phyloP scores from a whole-genome alignment of 345 rosid genomes.

The Syzygium grande region DNA sequence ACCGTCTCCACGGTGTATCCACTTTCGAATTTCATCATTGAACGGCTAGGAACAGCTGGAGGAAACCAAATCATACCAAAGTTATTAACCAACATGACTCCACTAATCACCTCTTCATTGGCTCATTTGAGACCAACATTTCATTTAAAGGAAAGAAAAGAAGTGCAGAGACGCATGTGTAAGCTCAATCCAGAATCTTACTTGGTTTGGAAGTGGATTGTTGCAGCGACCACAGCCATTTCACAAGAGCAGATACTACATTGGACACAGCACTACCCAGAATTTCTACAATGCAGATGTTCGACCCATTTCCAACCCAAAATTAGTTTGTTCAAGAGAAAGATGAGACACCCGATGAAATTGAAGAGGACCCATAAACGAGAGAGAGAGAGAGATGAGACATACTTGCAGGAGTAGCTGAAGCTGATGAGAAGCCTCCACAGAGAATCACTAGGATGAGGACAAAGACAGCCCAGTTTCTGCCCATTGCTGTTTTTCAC shows the following conservation, averaged over 20 bases:
- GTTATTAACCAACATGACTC: background rate
- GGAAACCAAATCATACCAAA: background rate
- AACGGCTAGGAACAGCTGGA: slow-evolving; percentile 71
- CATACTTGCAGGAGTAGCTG: slow-evolving; percentile 78
- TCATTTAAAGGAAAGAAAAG: background rate
- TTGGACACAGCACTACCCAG: slow-evolving; percentile 71
- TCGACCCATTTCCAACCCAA: background rate
- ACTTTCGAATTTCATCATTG: slow-evolving; percentile 89
- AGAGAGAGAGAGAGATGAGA: background rate
- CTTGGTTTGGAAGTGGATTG: slow-evolving; percentile 68
- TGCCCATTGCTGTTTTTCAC: background rate
- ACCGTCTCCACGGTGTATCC: slow-evolving; percentile 96
- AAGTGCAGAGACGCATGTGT: background rate
- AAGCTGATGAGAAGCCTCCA: slow-evolving; percentile 58
- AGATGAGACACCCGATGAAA: background rate
- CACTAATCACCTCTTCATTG: background rate
- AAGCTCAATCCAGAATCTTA: slow-evolving; percentile 11
- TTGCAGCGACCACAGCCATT: slow-evolving; percentile 81
- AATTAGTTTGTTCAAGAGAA: background rate
- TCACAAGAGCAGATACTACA: slow-evolving; percentile 63
- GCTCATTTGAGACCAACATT: background rate
- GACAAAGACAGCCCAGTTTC: slow-evolving; percentile 25
- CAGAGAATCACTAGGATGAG: slow-evolving; percentile 34
- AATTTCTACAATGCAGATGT: slow-evolving; percentile 40
- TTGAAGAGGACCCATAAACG: background rate